Conservation (phyloP, 331 rosid genomes). For the Quercus phellos region DNA sequence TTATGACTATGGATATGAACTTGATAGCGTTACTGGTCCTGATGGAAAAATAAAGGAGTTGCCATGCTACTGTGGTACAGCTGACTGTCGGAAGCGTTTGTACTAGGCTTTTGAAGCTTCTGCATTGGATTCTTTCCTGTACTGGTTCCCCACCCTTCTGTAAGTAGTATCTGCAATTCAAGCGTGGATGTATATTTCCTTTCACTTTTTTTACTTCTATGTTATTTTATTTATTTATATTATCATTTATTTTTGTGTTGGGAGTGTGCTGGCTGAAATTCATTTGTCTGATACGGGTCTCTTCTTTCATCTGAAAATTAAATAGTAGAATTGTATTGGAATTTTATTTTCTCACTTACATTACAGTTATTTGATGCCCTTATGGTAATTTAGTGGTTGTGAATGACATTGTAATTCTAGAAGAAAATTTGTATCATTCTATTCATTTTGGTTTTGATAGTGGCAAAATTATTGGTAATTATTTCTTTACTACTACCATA, state of each 20-base stretch:
- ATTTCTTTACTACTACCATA: too few relatives aligned
- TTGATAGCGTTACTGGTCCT: slow-evolving; percentile 31
- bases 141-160: not conserved
- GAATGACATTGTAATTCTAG: not conserved
- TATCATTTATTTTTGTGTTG: not conserved
- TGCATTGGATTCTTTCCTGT: not conserved
- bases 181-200: not conserved
- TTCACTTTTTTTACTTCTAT: not conserved
- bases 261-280: not conserved
- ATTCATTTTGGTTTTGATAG: not conserved
- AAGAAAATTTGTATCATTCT: not conserved
- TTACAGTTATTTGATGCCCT: not conserved
- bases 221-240: not conserved
- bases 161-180: not conserved
- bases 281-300: not conserved
- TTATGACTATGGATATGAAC: slow-evolving; percentile 36
- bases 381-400: not conserved
- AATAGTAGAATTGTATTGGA: not conserved
- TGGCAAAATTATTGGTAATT: not conserved
- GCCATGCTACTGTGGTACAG: slow-evolving; percentile 29
- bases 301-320: not conserved
- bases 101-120: slow-evolving; percentile 5
- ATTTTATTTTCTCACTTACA: not conserved
- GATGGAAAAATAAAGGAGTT: slow-evolving; percentile 28
- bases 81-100: slow-evolving; percentile 34